Evolutionary conservation across 2,329 filamentous ascomycete genomes (phyloP).

Genomic region (Penicillium concentricum): DNA sequence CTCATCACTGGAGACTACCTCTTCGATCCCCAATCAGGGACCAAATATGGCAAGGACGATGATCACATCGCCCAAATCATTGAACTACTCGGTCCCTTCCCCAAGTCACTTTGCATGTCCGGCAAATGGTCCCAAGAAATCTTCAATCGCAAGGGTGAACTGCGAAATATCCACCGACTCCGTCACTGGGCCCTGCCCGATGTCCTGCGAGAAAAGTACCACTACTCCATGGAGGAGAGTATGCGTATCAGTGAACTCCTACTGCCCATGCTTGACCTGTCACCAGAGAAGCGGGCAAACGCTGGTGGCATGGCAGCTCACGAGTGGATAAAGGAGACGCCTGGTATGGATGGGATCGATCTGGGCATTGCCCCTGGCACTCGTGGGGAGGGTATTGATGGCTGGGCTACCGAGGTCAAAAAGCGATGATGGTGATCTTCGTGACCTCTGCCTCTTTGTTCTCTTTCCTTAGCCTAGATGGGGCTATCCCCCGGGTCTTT

Average conservation of each 20-base stretch:
- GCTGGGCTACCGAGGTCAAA: slow-evolving; percentile 87
- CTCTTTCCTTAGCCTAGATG: slow-evolving; percentile 14
- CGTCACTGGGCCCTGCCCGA: slow-evolving; percentile 94
- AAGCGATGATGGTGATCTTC: slow-evolving; percentile 49
- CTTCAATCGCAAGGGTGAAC: slow-evolving; percentile 94
- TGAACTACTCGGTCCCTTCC: slow-evolving; percentile 89
- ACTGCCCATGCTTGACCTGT: slow-evolving; percentile 83
- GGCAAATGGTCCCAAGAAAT: slow-evolving; percentile 99
- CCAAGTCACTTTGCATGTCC: slow-evolving; percentile 83
- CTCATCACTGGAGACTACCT: slow-evolving; percentile 97
- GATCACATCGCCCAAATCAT: slow-evolving; percentile 99
- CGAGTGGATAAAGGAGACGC: slow-evolving; percentile 76
- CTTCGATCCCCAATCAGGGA: slow-evolving; percentile 96
- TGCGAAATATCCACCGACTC: slow-evolving; percentile 94
- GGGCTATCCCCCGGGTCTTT: slow-evolving; percentile 8
- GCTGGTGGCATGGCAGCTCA: slow-evolving; percentile 93
- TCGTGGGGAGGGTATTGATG: slow-evolving; percentile 87
- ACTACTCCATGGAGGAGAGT: slow-evolving; percentile 81
- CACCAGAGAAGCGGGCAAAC: slow-evolving; percentile 86
- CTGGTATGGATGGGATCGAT: slow-evolving; percentile 79
- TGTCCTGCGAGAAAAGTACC: slow-evolving; percentile 93
- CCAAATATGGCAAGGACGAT: slow-evolving; percentile 98
- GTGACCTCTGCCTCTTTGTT: neutral
- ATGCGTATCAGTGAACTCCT: slow-evolving; percentile 80
- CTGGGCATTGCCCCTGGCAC: slow-evolving; percentile 76